Base-by-base conservation (phyloP, 139 green algal species). In the Penium margaritaceum region DNA sequence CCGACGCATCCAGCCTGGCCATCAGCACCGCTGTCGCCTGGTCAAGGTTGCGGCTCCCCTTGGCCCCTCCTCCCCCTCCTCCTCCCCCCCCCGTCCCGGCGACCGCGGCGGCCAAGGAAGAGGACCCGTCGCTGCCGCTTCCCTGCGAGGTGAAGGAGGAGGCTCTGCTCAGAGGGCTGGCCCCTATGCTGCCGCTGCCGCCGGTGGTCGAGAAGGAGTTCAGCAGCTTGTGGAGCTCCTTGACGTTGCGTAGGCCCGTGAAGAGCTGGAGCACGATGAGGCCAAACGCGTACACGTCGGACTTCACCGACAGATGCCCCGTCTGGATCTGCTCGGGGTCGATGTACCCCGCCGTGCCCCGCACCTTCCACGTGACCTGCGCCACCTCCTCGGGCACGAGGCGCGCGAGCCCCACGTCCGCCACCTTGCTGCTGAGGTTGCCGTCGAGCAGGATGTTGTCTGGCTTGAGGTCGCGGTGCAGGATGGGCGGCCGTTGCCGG, bases 271-370 rank as follows among this genome's bases (percentile, higher is more conserved):
- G 73, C 2, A 77, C 34, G 1, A 80, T 46, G 19, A 80, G 17
- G 5, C 73, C 73, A 32, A 80, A 55, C 19, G 64, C 29, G 66
- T 80, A 80, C 7, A 80, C 35, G 33, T 80, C 73, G 30, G 47
- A 68, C 27, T 68, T 47, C 7, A 39, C 33, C 6, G 35, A 37
- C 2, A 80, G 12, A 21, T 75, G 30, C 17, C 51, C 43, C 1
- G 38, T 70, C 5, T 54, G 64, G 9, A 61, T 15, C 15, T 77
- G 73, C 44, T 80, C 65, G 1, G 73, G 73, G 35, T 76, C 73
- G 9, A 80, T 80, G 64, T 80, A 80, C 15, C 47, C 73, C 1
- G 54, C 47, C 1, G 72, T 77, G 27, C 72, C 72, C 29, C 35
- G 33, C 21, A 77, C 65, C 32, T 37, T 30, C 36, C 41, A 61